Evolutionary conservation across 371 early-diverging fungal genomes (phyloP).

Genomic region (Sporodiniella umbellata): DNA sequence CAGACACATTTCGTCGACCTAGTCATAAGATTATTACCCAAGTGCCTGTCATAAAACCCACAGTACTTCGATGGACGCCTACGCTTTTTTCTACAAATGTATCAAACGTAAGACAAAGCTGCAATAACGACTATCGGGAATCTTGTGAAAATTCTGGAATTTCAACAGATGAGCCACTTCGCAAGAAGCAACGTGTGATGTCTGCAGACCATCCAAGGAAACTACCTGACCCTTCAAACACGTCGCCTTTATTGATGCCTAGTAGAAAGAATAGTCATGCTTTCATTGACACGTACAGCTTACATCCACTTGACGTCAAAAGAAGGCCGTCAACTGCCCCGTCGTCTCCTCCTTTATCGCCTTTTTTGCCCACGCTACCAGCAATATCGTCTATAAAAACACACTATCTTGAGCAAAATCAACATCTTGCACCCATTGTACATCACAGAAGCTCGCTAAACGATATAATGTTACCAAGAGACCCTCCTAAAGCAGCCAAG

Average conservation of each 20-base stretch:
- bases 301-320: slow-evolving; percentile 27
- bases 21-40: slow-evolving; percentile 9
- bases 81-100: slow-evolving; percentile 8
- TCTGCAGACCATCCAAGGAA: slow-evolving; percentile 28
- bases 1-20: neutral
- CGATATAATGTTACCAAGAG: neutral
- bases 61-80: slow-evolving; percentile 35
- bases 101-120: slow-evolving; percentile 7
- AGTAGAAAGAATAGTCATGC: slow-evolving; percentile 4
- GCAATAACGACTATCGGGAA: slow-evolving; percentile 4
- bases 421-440: slow-evolving; percentile 19
- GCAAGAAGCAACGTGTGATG: slow-evolving; percentile 36
- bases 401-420: slow-evolving; percentile 3
- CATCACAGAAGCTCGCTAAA: slow-evolving; percentile 11
- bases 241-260: slow-evolving; percentile 14
- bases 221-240: slow-evolving; percentile 22
- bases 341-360: slow-evolving; percentile 9
- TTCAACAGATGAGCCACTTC: slow-evolving; percentile 21
- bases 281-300: slow-evolving; percentile 10
- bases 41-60: slow-evolving; percentile 44
- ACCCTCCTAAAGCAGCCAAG: neutral
- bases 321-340: slow-evolving; percentile 15
- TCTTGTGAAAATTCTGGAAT: slow-evolving; percentile 35
- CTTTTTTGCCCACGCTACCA: slow-evolving; percentile 14
- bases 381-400: slow-evolving; percentile 17